Percentiles rank a stretch among this genome's conserved stretches.
Evolutionary conservation across 768 basidiomycete genomes (phyloP).

Genomic region (Clitopilus hobsonii): DNA sequence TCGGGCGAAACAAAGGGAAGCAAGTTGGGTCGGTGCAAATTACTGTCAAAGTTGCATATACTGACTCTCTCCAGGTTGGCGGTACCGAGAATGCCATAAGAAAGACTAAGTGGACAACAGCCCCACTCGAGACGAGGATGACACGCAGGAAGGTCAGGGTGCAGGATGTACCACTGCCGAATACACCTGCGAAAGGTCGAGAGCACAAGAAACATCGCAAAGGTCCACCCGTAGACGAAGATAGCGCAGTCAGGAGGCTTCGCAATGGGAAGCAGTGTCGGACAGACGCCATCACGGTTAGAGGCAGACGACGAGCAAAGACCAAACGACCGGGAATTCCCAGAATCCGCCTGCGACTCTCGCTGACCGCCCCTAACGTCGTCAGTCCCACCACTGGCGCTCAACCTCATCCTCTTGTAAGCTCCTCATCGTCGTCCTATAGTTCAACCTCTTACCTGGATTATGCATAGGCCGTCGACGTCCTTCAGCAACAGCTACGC

Average conservation of each 20-base stretch:
- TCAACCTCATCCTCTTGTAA: too few species aligned
- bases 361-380: too few species aligned
- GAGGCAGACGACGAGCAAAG: background rate
- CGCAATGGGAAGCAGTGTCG: background rate
- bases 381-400: too few species aligned
- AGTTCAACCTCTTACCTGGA: background rate
- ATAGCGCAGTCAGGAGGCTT: background rate
- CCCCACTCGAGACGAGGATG: background rate
- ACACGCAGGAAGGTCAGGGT: background rate
- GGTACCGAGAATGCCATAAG: too few species aligned
- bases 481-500: background rate
- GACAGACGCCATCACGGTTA: too few species aligned
- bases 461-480: background rate
- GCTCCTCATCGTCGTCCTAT: background rate
- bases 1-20: too few species aligned
- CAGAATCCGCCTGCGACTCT: too few species aligned
- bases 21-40: too few species aligned
- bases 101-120: too few species aligned
- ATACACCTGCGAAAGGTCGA: background rate
- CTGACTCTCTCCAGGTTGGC: too few species aligned
- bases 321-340: too few species aligned
- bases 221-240: background rate
- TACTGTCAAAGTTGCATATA: too few species aligned
- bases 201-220: background rate
- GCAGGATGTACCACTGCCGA: background rate